Evolutionary conservation across 2,329 filamentous ascomycete species (phyloP), one percentile per base, ranked within the genome.

Genomic region (Trichophaea hybrida): DNA sequence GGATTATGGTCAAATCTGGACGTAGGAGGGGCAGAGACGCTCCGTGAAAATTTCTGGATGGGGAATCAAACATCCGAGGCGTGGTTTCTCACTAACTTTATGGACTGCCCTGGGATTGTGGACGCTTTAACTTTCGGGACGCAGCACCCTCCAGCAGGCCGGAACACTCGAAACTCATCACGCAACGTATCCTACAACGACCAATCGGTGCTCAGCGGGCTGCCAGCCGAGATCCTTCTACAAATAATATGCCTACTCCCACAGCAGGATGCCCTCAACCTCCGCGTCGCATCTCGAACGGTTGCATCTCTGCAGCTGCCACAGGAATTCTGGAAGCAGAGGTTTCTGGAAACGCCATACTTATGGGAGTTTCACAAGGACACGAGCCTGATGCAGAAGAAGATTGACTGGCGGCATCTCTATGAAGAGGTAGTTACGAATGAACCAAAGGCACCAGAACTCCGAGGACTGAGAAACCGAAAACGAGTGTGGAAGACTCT

Each of bases 61-160:
- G 50, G 50, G 32, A 53, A 53, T 53, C n/a, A n/a, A n/a, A 53
- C 50, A 6, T 53, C 50, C 32, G 50, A 53, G 32, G 32, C 50
- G 13, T 53, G 50, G 50, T 53, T 6, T 24, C 32, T 53, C 5
- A 37, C 50, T 4, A 32, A 53, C 50, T 37, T n/a, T 7, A 13
- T 53, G 24, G 10, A n/a, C 32, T n/a, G 48, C 48, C 15, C 15
- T 5, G 48, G 15, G 31, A 24, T 50, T 24, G 12, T 17, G n/a
- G 31, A 50, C 1, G n/a, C 48, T 13, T 24, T 24, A 4, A 24
- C 24, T 24, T 24, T 3, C 24, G 24, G 24, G 24, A 24, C 24
- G 24, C 24, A 24, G 24, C 24, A 24, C 5, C 15, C 38, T 15
- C 38, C 38, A 4, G 10, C 12, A 13, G 12, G 13, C 15, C 15